Base-by-base conservation (phyloP, 2,329 filamentous ascomycete species). In the Furcasterigmium sp. region DNA sequence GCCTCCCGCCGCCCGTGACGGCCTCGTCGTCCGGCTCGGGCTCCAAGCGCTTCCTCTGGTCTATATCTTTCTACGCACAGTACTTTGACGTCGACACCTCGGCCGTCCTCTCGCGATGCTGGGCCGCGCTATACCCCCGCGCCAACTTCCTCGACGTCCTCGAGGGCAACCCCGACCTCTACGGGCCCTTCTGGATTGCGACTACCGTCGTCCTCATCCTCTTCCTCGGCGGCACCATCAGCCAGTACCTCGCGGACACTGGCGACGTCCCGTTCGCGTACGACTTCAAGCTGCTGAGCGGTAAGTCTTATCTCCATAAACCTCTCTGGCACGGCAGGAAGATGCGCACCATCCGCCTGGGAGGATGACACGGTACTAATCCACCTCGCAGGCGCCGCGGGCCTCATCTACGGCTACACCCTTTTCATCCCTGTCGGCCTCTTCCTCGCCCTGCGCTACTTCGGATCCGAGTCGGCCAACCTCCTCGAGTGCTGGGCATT, bases 41-140 rank as follows among this genome's bases (percentile, higher is more conserved):
- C 14, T 76, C 79, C 47, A 97, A 97, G 69, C 87, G 87, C 58
- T 90, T 85, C 70, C 85, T 97, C 51, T 98, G 93, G 93, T 83
- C 83, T 37, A 74, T 97, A 49, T 82, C 82, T 45, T 98, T 95
- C 74, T 98, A 98, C 71, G 82, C 90, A 44, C 93, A 95, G 69
- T 97, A 93, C 79, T 98, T 98, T 70, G 93, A 98, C 61, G 91
- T 98, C 51, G 93, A 98, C 68, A 97, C 93, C 2, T 84, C 80
- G 47, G 87, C 93, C 42, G 91, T 98, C 17, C 70, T 96, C 44
- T 76, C 84, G 57, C 86, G 93, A 52, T 97, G 93, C 68, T 84
- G 83, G 65, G 85, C 90, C 2, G 84, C 91, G n/a, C 71, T 97
- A 30, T 95, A 86, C 65, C 93, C 93, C 37, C 84, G 89, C 50